phyloP scores from a whole-genome alignment of 176 grass and related monocot genomes.

The Oryza punctata region DNA sequence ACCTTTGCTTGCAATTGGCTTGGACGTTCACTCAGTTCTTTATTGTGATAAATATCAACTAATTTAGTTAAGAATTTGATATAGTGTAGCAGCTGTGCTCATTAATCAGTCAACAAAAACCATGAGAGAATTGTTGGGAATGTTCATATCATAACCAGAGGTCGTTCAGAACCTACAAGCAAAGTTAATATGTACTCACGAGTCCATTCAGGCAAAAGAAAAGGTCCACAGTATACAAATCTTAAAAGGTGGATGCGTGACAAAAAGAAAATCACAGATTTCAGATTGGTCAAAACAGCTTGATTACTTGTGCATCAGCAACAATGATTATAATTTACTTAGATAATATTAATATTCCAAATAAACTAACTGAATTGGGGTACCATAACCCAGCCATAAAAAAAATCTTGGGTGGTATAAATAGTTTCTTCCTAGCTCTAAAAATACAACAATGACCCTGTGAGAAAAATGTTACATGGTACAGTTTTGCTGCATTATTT shows the following conservation, averaged over 20 bases:
- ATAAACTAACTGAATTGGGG: conserved; percentile 19
- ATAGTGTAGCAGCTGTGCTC: not conserved
- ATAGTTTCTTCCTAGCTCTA: conserved; percentile 23
- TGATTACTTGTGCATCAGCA: not conserved
- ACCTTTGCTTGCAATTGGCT: not conserved
- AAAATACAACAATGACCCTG: conserved; percentile 33
- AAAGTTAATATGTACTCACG: not conserved
- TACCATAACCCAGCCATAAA: not conserved
- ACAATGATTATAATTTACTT: conserved; percentile 5
- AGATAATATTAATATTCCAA: not conserved
- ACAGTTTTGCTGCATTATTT: conserved; percentile 22
- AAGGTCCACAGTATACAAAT: not conserved
- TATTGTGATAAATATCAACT: not conserved
- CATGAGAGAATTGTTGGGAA: not conserved
- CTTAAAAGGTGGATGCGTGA: not conserved
- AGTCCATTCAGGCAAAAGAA: not conserved
- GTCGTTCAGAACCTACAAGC: not conserved
- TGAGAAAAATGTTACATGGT: conserved; percentile 5
- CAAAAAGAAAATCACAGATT: not conserved
- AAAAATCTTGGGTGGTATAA: conserved; percentile 16
- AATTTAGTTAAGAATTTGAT: not conserved
- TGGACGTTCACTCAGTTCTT: not conserved
- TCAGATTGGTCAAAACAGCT: not conserved
- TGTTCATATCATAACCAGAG: not conserved
- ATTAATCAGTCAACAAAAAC: not conserved